These are phyloP conservation scores for Aureobasidium lini DNA, from an alignment of 2,329 filamentous ascomycete species.

Conservation along the genomic window DNA sequence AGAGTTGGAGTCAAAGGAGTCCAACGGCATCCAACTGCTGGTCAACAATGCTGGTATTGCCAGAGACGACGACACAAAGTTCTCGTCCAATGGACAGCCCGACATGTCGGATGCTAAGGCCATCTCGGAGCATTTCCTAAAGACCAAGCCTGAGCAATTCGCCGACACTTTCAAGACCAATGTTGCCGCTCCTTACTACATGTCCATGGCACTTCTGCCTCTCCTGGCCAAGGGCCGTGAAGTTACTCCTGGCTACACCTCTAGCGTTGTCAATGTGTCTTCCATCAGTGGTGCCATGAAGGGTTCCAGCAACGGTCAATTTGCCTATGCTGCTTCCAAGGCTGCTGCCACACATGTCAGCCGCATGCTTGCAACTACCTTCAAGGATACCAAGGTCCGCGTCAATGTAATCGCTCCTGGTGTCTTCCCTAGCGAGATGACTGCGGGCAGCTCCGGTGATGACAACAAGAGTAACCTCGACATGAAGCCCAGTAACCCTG, in stretches of 20 bases:
- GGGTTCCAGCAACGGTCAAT: slow-evolving; percentile 43
- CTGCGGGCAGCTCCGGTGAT: slow-evolving; percentile 36
- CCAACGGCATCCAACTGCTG: slow-evolving; percentile 46
- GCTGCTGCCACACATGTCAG: slow-evolving; percentile 40
- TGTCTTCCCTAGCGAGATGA: slow-evolving; percentile 43
- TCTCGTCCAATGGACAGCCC: slow-evolving; percentile 39
- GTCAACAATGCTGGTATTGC: slow-evolving; percentile 50
- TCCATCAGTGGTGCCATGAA: slow-evolving; percentile 48
- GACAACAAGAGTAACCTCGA: slow-evolving; percentile 42
- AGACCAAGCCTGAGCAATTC: slow-evolving; percentile 41
- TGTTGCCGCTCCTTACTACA: slow-evolving; percentile 44
- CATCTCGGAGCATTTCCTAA: slow-evolving; percentile 45
- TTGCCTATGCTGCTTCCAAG: slow-evolving; percentile 46
- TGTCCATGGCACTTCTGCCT: slow-evolving; percentile 48
- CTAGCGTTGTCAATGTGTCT: slow-evolving; percentile 47
- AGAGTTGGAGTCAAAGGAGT: slow-evolving; percentile 38
- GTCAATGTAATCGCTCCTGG: slow-evolving; percentile 40
- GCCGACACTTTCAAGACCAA: slow-evolving; percentile 47
- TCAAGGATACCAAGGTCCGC: slow-evolving; percentile 35
- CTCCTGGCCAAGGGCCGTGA: slow-evolving; percentile 43
- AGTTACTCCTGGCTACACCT: slow-evolving; percentile 41
- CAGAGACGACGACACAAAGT: slow-evolving; percentile 45
- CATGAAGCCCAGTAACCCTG: slow-evolving; percentile 36
- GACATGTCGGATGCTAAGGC: slow-evolving; percentile 41
- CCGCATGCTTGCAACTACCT: slow-evolving; percentile 40